These are phyloP conservation scores for Oehlia diaphana DNA, from an alignment of 192 early-diverging fungal genomes.

Conservation along the genomic window DNA sequence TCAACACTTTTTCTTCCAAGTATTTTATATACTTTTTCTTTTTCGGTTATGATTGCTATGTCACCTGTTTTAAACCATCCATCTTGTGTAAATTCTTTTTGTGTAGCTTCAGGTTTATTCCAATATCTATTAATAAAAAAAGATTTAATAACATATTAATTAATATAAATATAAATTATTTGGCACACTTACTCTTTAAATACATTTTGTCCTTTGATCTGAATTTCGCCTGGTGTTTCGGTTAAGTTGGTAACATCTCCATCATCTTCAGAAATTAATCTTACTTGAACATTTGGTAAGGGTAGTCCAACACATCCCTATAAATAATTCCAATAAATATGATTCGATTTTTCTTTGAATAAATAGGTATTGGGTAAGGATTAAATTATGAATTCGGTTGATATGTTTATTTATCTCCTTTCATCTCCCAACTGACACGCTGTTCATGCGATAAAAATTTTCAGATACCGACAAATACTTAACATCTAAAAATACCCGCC, in stretches of 20 bases:
- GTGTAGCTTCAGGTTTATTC: constrained; percentile 69
- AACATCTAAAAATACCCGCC: too few species aligned
- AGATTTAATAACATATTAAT: not conserved
- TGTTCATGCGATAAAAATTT: too few species aligned
- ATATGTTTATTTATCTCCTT: too few species aligned
- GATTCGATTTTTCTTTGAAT: constrained; percentile 1
- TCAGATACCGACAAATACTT: too few species aligned
- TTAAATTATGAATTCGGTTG: too few species aligned
- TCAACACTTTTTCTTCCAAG: constrained; percentile 80
- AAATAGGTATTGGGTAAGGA: not conserved
- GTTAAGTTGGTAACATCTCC: constrained; percentile 49
- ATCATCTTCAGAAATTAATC: constrained; percentile 54
- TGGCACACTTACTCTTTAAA: constrained; percentile 59
- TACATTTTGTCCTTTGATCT: constrained; percentile 71
- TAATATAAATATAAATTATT: not conserved
- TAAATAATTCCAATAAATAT: not conserved
- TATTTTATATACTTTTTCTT: constrained; percentile 65
- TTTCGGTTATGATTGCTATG: constrained; percentile 55
- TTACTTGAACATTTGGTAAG: constrained; percentile 65
- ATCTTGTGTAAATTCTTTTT: constrained; percentile 67
- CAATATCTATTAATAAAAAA: constrained; percentile 53
- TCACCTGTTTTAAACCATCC: constrained; percentile 87
- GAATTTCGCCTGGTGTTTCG: constrained; percentile 66
- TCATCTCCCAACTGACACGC: too few species aligned
- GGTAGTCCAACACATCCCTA: constrained; percentile 75